Base-by-base conservation (phyloP, 768 basidiomycete genomes). In the Panus rudis region DNA sequence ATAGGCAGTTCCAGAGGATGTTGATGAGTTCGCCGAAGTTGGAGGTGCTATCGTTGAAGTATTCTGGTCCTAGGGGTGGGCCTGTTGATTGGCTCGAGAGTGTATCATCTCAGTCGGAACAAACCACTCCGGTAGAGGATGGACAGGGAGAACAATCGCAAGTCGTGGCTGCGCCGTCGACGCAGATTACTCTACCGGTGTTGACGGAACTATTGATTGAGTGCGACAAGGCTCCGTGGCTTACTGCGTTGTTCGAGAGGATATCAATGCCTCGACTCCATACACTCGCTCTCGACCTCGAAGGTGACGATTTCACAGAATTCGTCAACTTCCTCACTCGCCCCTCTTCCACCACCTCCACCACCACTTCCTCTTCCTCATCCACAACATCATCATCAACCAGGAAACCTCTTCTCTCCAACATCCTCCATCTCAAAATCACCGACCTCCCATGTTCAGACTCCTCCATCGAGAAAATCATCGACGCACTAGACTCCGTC, bases 21-120 rank as follows among this genome's bases (percentile, higher is more conserved):
- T 55, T 89, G 28, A 57, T 61, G 8, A 52, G 60, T 19, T 80
- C 79, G 3, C 75, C 83, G 3, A 61, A 73, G 28, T 69, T 88
- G 7, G 58, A 66, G 23, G 67, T 57, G 2, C 70, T 89, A 43
- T 67, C 66, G 3, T 64, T 88, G 7, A 68, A 65, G 27, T 53
- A 66, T 35, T 83, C 84, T 8, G 81, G 84, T 1, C 82, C 85
- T 11, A 55, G 61, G 2, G 71, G 65, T 26, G 46, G 55, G 13
- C 65, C 67, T 7, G 52, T 60, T 6, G 59, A 63, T 8, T 74
- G 71, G 71, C 22, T 60, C 1, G 24, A 24, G 14, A 52, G 48
- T 42, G 35, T 52, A 27, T n/a, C n/a, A n/a, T n/a, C n/a, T n/a
- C n/a, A n/a, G n/a, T n/a, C n/a, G n/a, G 42, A 46, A 40, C 52